Evolutionary conservation across 495 filamentous ascomycete species (phyloP), one percentile per base, ranked within the genome.

Genomic region (Filosporella fistucella): DNA sequence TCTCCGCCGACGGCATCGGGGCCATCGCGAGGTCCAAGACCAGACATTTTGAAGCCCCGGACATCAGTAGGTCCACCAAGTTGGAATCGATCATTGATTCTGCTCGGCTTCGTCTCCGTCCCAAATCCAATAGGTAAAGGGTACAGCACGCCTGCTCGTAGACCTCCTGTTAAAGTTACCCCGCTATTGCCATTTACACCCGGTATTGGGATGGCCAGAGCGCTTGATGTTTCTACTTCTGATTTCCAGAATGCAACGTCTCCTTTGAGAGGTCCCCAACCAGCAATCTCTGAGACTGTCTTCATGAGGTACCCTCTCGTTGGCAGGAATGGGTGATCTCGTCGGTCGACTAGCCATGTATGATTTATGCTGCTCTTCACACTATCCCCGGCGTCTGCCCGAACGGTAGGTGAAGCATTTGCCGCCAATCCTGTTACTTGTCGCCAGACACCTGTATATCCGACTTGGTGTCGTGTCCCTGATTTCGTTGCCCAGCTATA

Each of bases 51-150:
- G 75, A 97, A 98, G 4, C 91, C 93, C 41, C 93, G 85, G 23
- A 98, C 88, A 61, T 95, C 89, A 17, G 89, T 95, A 0, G 93
- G 91, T 0, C 94, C 93, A 36, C 93, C 93, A 30, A 98, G 88
- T 42, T 85, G 78, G 72, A 98, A 97, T 24, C 93, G 89, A 64
- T 98, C 93, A 65, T 91, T 96, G 54, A 96, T 76, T 21, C 88
- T 78, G 41, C 88, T 91, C 2, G 85, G 79, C 25, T 72, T 24
- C 64, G 80, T 55, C 16, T 44, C 16, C 52, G 72, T 76, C 17
- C 71, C 69, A 43, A 88, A 78, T 1, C 73, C 74, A 10, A 65
- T 40, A n/a, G 70, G 63, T 13, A 81, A 58, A 13, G 79, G 79
- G 51, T 73, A 77, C 21, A 82, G 59, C 62, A 91, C 13, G 17